A percentile compares a stretch with the other conserved stretches of the same genome.
These are phyloP conservation scores for Xylariomycetidae sp. DNA, from an alignment of 2,329 filamentous ascomycete genomes.

Conservation along the genomic window DNA sequence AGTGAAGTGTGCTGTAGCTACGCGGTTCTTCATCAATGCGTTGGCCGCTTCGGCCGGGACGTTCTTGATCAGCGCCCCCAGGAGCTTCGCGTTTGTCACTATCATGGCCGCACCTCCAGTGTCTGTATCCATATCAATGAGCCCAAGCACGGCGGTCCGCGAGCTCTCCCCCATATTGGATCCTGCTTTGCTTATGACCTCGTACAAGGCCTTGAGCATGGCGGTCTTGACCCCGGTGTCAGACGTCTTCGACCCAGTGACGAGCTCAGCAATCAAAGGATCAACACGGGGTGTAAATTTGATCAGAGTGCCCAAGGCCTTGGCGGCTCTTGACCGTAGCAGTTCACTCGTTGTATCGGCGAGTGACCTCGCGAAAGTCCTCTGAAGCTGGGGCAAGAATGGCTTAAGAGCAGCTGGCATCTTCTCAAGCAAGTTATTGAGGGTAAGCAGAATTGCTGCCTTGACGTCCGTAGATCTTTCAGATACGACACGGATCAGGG, in stretches of 20 bases:
- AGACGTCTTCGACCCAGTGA: constrained; percentile 88
- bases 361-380: constrained; percentile 93
- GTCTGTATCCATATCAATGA: constrained; percentile 83
- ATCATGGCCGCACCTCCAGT: constrained; percentile 73
- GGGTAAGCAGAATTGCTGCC: constrained; percentile 84
- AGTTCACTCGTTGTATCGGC: constrained; percentile 90
- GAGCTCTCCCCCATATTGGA: constrained; percentile 92
- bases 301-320: constrained; percentile 90
- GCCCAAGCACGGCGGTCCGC: constrained; percentile 73
- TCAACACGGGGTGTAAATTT: constrained; percentile 94
- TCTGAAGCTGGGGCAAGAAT: constrained; percentile 92
- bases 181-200: constrained; percentile 93
- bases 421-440: constrained; percentile 95
- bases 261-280: constrained; percentile 84
- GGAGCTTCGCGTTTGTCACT: constrained; percentile 83
- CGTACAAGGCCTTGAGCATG: constrained; percentile 95
- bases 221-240: constrained; percentile 86
- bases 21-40: constrained; percentile 60
- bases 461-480: constrained; percentile 96
- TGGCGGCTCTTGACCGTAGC: constrained; percentile 81
- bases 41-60: constrained; percentile 67
- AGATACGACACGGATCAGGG: constrained; percentile 94
- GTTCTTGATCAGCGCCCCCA: constrained; percentile 86
- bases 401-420: constrained; percentile 94
- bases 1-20: constrained; percentile 71